Base-by-base conservation (phyloP, 805 yeast genomes). In the Diddensiella santjacobensis region DNA sequence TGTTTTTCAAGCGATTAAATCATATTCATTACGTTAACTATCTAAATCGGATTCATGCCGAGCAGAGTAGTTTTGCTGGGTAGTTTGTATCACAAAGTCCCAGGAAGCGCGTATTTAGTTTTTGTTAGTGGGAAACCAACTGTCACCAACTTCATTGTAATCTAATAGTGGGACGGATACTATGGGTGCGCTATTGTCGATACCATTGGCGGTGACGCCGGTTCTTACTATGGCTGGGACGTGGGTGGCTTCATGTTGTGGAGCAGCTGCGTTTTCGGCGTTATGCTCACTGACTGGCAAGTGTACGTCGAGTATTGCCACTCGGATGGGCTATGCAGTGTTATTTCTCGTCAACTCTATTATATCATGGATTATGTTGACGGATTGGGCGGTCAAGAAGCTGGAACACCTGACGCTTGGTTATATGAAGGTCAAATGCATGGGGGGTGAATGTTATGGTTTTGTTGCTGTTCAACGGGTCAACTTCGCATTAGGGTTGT, bases 391-490 rank as follows among this genome's bases (percentile, higher is more conserved):
- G 3, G 75, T 84, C 17, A 73, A 79, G 50, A 79, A 85, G 68
- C 80, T 93, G 5, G 93, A 84, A 51, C 77, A 75, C 50, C 72
- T 88, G 4, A 75, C 87, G 0, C 76, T 82, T 67, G 88, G 87
- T 11, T 72, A 77, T 50, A 78, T 86, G 60, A 83, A 82, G 58
- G 75, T 75, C 53, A 81, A 78, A 37, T 91, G 99, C 68, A 80
- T 82, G 39, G 95, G 93, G 11, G 79, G 80, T 19, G 84, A 85
- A 48, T 86, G 86, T 58, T 89, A 96, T 65, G 95, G 97, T 41
- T 93, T 91, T 66, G 87, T 88, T 13, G 90, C 95, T 3, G 97
- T 93, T n/a, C 95, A 93, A 64, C 71, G 98, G 48, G 72, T 93
- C 58, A 88, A 88, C 67, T 86, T 89, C 62, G 90, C 97, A 2